Conservation (phyloP, 1,284 basidiomycete genomes). For the Kwoniella shivajii region DNA sequence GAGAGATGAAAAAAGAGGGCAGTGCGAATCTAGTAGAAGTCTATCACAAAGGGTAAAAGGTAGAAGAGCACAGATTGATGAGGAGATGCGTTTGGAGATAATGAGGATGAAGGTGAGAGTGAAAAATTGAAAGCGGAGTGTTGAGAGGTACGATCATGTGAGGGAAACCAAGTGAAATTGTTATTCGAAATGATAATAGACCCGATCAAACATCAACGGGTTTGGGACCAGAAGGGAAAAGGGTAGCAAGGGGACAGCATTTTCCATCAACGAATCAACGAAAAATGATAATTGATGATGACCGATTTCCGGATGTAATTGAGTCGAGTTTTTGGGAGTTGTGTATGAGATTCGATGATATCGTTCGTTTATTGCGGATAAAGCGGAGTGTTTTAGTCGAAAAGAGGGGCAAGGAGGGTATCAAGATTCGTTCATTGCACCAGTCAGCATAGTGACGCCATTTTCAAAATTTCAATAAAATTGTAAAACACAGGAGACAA, state of each 20-base stretch:
- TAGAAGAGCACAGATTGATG: not conserved
- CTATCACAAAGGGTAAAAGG: not conserved
- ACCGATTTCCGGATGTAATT: not conserved
- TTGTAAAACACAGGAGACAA: not conserved
- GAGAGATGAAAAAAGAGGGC: not conserved
- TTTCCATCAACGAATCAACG: no score
- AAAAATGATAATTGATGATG: not conserved
- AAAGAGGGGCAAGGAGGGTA: not conserved
- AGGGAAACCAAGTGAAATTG: not conserved
- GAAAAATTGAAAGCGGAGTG: not conserved
- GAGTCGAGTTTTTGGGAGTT: not conserved
- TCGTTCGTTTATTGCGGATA: not conserved
- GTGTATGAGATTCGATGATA: not conserved
- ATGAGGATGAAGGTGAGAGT: not conserved
- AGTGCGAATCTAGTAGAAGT: not conserved
- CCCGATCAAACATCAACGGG: not conserved
- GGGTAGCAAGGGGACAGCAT: not conserved
- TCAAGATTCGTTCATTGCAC: not conserved
- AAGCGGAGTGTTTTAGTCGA: not conserved
- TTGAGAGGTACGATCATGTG: conserved; percentile 3
- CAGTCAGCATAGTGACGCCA: conserved; percentile 13
- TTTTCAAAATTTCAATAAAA: not conserved
- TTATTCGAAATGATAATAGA: not conserved
- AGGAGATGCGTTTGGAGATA: no score
- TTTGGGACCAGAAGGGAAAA: not conserved